phyloP scores from a whole-genome alignment of 768 basidiomycete species.

The Tubosaeta sp. region DNA sequence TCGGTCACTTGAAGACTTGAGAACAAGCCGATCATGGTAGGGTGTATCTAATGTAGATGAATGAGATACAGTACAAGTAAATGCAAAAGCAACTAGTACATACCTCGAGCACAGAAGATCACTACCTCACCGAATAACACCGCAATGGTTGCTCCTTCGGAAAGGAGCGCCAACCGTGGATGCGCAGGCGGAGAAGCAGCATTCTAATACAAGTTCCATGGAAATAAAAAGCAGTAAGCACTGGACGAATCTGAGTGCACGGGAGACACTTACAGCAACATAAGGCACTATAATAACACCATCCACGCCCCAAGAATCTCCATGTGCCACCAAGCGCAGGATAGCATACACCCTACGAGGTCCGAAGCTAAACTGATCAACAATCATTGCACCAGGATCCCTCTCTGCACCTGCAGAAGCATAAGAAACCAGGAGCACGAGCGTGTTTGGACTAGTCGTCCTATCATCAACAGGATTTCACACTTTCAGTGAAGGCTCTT shows the following conservation, averaged over 20 bases:
- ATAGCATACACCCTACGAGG: constrained; percentile 66
- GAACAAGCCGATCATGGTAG: constrained; percentile 67
- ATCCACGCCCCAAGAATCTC: constrained; percentile 24
- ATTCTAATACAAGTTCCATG: constrained; percentile 38
- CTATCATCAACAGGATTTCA: not conserved
- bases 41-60: constrained; percentile 47
- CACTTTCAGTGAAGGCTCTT: constrained; percentile 11
- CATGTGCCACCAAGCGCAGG: constrained; percentile 37
- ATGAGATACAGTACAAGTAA: not conserved
- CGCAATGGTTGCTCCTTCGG: constrained; percentile 54
- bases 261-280: constrained; percentile 54
- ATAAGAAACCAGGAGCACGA: constrained; percentile 66
- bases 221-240: not conserved
- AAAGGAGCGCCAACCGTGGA: constrained; percentile 59
- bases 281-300: constrained; percentile 63
- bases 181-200: constrained; percentile 67
- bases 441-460: constrained; percentile 41
- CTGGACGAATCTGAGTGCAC: not conserved
- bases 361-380: constrained; percentile 37
- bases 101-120: constrained; percentile 66
- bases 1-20: constrained; percentile 65
- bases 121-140: constrained; percentile 78
- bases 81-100: not conserved
- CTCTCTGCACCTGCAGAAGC: constrained; percentile 48
- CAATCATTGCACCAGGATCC: constrained; percentile 28